phyloP scores from a whole-genome alignment of 176 grass and related monocot genomes.

The Aegilops bicornis region DNA sequence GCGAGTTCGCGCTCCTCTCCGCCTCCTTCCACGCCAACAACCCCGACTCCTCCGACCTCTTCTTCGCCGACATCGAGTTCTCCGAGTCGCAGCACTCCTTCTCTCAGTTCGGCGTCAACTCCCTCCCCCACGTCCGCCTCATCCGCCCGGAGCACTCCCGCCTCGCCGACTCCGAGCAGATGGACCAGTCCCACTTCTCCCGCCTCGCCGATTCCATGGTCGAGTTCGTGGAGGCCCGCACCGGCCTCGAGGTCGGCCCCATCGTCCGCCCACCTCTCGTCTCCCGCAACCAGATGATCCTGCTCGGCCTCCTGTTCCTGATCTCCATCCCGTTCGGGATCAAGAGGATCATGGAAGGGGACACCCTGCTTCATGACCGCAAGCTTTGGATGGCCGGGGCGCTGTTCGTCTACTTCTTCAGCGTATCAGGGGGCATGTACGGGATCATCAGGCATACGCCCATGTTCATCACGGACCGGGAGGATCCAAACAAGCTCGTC shows the following conservation, averaged over 20 bases:
- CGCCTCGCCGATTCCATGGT: constrained; percentile 90
- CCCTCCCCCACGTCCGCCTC: constrained; percentile 74
- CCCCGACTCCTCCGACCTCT: constrained; percentile 54
- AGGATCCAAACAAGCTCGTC: constrained; percentile 71
- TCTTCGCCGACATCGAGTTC: constrained; percentile 97
- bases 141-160: constrained; percentile 51
- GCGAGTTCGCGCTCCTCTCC: constrained; percentile 77
- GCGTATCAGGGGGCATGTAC: constrained; percentile 92
- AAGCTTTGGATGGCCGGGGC: constrained; percentile 76
- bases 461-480: constrained; percentile 68
- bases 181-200: constrained; percentile 84
- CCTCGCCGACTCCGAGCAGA: constrained; percentile 64
- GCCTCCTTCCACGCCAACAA: constrained; percentile 68
- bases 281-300: constrained; percentile 66
- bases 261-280: constrained; percentile 75
- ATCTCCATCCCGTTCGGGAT: constrained; percentile 64
- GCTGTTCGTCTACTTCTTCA: constrained; percentile 88
- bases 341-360: constrained; percentile 71
- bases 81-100: constrained; percentile 84
- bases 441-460: constrained; percentile 86
- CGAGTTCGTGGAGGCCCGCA: constrained; percentile 76
- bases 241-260: constrained; percentile 74
- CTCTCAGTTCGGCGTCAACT: constrained; percentile 79
- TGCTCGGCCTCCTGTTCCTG: constrained; percentile 51
- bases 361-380: constrained; percentile 75